These are phyloP conservation scores for Podila verticillata DNA, from an alignment of 192 early-diverging fungal genomes.

Conservation along the genomic window DNA sequence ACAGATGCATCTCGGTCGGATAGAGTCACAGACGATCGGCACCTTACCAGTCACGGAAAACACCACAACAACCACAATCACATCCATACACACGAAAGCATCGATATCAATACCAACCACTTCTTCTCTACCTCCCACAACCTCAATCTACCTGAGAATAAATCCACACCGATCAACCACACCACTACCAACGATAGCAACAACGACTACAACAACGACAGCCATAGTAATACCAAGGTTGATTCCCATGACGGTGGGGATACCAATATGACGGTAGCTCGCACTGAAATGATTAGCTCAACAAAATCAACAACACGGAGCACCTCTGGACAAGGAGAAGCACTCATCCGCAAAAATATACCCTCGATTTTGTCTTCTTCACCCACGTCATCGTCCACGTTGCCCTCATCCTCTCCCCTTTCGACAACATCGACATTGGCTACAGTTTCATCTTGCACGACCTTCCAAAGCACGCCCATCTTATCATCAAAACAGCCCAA, in stretches of 20 bases:
- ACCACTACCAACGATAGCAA: background rate
- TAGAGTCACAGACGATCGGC: too few species aligned
- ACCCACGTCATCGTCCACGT: background rate
- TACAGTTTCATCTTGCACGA: conserved; percentile 10
- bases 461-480: background rate
- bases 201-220: background rate
- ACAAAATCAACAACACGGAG: background rate
- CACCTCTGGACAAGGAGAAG: too few species aligned
- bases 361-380: too few species aligned
- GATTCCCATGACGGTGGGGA: background rate
- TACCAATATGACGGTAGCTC: too few species aligned
- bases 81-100: too few species aligned
- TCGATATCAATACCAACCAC: background rate
- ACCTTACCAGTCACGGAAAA: too few species aligned
- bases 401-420: background rate
- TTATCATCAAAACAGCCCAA: too few species aligned
- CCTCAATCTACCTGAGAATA: background rate
- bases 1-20: too few species aligned
- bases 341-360: too few species aligned
- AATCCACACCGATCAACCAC: background rate
- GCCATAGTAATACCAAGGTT: background rate
- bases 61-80: too few species aligned
- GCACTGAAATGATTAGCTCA: background rate
- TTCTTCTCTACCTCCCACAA: background rate
- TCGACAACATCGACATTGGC: background rate